phyloP scores from a whole-genome alignment of 495 filamentous ascomycete species.

The Aspergillus heteromorphus region DNA sequence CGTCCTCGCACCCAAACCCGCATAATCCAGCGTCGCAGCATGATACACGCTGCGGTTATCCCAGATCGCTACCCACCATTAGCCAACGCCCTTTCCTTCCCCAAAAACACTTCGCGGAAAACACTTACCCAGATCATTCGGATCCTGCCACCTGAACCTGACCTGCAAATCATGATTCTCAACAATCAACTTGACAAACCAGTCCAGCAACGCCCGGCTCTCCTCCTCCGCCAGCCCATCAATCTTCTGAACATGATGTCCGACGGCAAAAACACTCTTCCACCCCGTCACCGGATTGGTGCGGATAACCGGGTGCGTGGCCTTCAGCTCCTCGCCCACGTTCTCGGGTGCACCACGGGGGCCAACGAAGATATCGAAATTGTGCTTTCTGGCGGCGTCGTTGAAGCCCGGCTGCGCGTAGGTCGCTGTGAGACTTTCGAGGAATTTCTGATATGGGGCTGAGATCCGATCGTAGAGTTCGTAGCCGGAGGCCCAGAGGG shows the following conservation, averaged over 20 bases:
- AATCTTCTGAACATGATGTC: constrained; percentile 13
- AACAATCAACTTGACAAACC: constrained; percentile 48
- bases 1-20: constrained; percentile 48
- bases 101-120: background rate
- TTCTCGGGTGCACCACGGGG: constrained; percentile 60
- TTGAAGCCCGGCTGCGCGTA: constrained; percentile 28
- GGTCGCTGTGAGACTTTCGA: constrained; percentile 58
- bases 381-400: constrained; percentile 5
- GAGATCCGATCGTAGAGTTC: constrained; percentile 70
- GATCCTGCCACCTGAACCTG: constrained; percentile 50
- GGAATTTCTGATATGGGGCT: constrained; percentile 51
- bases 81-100: background rate
- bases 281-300: constrained; percentile 75
- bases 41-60: constrained; percentile 68
- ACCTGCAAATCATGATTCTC: constrained; percentile 73
- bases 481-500: constrained; percentile 67
- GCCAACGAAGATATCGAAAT: constrained; percentile 46
- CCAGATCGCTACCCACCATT: constrained; percentile 55
- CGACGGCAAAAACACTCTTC: constrained; percentile 62
- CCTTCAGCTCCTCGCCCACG: constrained; percentile 47
- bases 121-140: constrained; percentile 45
- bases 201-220: constrained; percentile 36
- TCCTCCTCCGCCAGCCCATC: constrained; percentile 33
- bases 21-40: constrained; percentile 61
- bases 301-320: constrained; percentile 60